Evolutionary conservation across 169 alveolate species (phyloP), one percentile per base, ranked within the genome.

Genomic region (Plasmodium relictum): DNA sequence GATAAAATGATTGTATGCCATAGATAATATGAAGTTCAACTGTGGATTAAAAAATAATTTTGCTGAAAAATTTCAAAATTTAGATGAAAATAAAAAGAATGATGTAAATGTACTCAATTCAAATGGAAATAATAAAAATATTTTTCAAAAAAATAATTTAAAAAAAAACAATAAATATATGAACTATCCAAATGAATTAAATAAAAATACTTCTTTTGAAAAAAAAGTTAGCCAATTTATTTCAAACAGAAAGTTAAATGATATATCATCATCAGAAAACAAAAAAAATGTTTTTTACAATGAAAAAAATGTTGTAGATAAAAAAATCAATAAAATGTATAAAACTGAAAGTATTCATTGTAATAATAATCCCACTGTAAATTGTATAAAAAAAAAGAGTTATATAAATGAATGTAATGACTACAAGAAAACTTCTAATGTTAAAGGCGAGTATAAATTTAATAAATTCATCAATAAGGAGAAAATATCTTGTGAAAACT

Each of bases 401-500:
- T 69, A 3, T 37, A 20, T 42, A 18, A 31, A 69, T 59, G 61
- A 42, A 69, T 69, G 76, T 20, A 44, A 69, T 22, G 20, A 69
- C 37, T 54, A 31, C n/a, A 31, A 66, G 44, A 69, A 24, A 69
- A 69, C 39, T n/a, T 69, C 14, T n/a, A 8, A 69, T 41, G 39
- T 39, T 16, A 69, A 69, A 41, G 44, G 41, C 44, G 61, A 48
- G 1, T 48, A 14, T 14, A 31, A 31, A 31, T 31, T 31, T 31
- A 31, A 31, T 31, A 31, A 31, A 31, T 31, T 31, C 39, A 3
- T 31, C 3, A 31, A 3, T 9, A 71, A 71, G 39, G 59, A 50
- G 14, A 73, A 54, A 54, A 8, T 59, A n/a, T 52, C 54, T 73
- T 54, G 31, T 52, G 72, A 26, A 31, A 42, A 45, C 18, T 22